phyloP scores from a whole-genome alignment of 257 asterid species.

The Solanum gandarillasii region DNA sequence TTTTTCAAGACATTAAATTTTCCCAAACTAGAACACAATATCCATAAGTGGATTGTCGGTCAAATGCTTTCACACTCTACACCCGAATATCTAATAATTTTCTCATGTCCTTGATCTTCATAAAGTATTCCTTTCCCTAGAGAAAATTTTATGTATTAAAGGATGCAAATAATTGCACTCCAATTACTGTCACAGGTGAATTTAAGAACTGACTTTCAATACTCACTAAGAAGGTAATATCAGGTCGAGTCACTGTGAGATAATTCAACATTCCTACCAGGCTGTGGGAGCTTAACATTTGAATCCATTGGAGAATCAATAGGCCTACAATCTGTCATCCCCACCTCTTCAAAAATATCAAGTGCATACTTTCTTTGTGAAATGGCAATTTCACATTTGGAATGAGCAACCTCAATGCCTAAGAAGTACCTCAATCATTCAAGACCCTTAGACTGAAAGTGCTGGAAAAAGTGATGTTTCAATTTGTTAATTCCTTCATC shows the following conservation, averaged over 20 bases:
- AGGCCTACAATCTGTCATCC: neutral
- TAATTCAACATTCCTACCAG: neutral
- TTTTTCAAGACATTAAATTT: neutral
- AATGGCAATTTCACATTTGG: neutral
- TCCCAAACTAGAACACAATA: neutral
- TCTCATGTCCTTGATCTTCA: neutral
- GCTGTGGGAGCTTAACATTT: neutral
- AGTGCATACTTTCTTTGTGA: neutral
- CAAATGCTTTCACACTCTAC: neutral
- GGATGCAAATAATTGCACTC: neutral
- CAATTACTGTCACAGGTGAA: neutral
- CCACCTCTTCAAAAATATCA: neutral
- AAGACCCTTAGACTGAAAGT: neutral
- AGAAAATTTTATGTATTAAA: neutral
- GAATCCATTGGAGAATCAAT: neutral
- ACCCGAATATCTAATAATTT: neutral
- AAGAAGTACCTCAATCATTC: neutral
- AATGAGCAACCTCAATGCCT: neutral
- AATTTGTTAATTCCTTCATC: neutral
- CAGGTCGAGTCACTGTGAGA: neutral
- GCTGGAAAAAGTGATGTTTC: neutral
- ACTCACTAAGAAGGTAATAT: neutral
- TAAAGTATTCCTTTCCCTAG: neutral
- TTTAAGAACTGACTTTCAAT: neutral
- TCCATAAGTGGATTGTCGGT: neutral